Base-by-base conservation (phyloP, 139 green algal genomes). In the Picochlorum sp. region DNA sequence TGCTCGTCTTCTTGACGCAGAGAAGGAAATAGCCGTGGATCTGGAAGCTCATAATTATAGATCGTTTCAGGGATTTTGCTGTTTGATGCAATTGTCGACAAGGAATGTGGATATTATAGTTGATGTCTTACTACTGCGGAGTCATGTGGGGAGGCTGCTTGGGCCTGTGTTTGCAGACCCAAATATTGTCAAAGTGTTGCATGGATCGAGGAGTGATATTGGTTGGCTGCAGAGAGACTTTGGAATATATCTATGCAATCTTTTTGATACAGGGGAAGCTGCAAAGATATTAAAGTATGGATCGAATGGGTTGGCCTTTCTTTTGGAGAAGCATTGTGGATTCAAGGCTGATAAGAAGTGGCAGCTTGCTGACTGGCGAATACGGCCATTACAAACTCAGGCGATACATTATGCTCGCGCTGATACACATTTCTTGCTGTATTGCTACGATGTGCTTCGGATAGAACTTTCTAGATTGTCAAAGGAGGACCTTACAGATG, bases 221-320 rank as follows among this genome's bases (percentile, higher is more conserved):
- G 47, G 81, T 34, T 95, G 84, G 80, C 69, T 92, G 58, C 91
- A 98, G 76, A 80, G 87, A 11, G 92, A 98, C 74, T 94, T 95
- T 77, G 85, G 89, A 8, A 83, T 98, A 6, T 98, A 88, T 75
- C 20, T 97, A 3, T 82, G 83, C 60, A 96, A 96, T 79, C 60
- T 98, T 55, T 97, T 98, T 66, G 92, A 98, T 78, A 98, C 90
- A 11, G 89, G 86, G 2, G 83, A 94, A 72, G 91, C 91, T 1
- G 23, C 54, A 3, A 70, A 63, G 6, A 71, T 71, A 52, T 62
- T 79, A 4, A 51, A 74, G 20, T 70, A 72, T 54, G 47, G 49
- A 15, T 51, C 41, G 2, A 52, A 72, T 47, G 83, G 83, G 16
- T 74, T 98, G 49, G 88, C 73, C 0, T 77, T 85, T 73, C 79